Percentiles rank a stretch among this genome's conserved stretches.
These are phyloP conservation scores for Haematococcus sp. DNA, from an alignment of 139 green algal species.

Conservation along the genomic window DNA sequence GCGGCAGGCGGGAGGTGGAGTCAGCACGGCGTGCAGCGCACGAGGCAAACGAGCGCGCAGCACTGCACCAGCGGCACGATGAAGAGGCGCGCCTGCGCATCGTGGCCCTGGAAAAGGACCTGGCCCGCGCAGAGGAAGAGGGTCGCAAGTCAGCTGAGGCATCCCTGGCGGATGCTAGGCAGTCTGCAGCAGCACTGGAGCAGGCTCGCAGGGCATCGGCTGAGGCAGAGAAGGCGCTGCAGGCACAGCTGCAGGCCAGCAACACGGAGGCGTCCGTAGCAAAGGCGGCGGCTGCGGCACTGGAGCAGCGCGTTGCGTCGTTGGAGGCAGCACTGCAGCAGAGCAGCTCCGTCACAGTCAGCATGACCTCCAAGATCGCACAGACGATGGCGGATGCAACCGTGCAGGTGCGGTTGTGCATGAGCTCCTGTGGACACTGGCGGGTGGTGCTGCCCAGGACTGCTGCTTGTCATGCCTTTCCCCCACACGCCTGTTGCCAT, in stretches of 20 bases:
- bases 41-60: constrained; percentile 16
- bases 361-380: constrained; percentile 52
- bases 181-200: constrained; percentile 20
- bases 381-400: constrained; percentile 31
- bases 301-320: constrained; percentile 27
- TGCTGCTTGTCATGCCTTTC: too few species aligned
- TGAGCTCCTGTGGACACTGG: too few species aligned
- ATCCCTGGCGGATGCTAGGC: constrained; percentile 33
- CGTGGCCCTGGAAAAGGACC: constrained; percentile 24
- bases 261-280: constrained; percentile 17
- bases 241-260: constrained; percentile 5
- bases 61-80: constrained; percentile 1
- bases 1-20: constrained; percentile 40
- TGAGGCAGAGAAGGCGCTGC: constrained; percentile 18
- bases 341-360: constrained; percentile 40
- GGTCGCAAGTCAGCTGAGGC: constrained; percentile 10
- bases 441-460: too few species aligned
- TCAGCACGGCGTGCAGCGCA: constrained; percentile 9
- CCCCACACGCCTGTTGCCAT: too few species aligned
- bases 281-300: constrained; percentile 14
- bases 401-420: neutral
- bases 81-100: constrained; percentile 31
- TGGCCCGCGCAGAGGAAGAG: constrained; percentile 33
- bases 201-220: constrained; percentile 17
- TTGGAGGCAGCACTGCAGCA: constrained; percentile 47